These are phyloP conservation scores for Astragalus membranaceus DNA, from an alignment of 306 rosid species.

Conservation along the genomic window DNA sequence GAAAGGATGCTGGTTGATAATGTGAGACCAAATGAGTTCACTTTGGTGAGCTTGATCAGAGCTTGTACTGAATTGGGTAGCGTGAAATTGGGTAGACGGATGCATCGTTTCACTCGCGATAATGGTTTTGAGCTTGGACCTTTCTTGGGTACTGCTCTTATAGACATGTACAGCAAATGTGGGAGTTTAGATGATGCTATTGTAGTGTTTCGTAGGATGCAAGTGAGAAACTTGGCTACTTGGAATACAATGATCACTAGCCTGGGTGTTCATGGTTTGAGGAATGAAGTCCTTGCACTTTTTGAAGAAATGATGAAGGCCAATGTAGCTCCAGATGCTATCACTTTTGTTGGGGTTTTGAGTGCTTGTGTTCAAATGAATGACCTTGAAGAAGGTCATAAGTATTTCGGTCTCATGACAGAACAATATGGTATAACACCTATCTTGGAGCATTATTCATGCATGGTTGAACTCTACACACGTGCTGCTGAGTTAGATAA, in stretches of 20 bases:
- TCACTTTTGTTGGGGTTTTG: constrained; percentile 39
- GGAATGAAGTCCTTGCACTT: constrained; percentile 39
- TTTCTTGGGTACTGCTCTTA: constrained; percentile 56
- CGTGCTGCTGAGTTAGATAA: constrained; percentile 26
- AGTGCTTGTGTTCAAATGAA: constrained; percentile 29
- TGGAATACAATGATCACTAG: constrained; percentile 74
- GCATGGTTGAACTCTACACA: constrained; percentile 48
- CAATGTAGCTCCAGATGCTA: constrained; percentile 28
- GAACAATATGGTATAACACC: constrained; percentile 46
- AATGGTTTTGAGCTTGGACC: constrained; percentile 42
- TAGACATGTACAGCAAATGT: constrained; percentile 74
- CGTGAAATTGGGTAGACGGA: constrained; percentile 45
- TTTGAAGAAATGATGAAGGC: constrained; percentile 42
- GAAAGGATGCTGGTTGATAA: constrained; percentile 48
- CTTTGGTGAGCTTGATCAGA: constrained; percentile 52
- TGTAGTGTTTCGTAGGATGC: constrained; percentile 42
- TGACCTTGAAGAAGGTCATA: constrained; percentile 22
- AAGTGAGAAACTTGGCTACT: constrained; percentile 47
- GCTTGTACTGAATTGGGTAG: constrained; percentile 61
- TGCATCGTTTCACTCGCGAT: constrained; percentile 45
- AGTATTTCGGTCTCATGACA: constrained; percentile 42
- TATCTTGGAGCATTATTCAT: constrained; percentile 42
- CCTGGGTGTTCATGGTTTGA: constrained; percentile 67
- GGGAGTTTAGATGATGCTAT: constrained; percentile 50
- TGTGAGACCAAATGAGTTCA: constrained; percentile 56